Base-by-base conservation (phyloP, 108 stramenopile species). In the Bacterosira constricta region DNA sequence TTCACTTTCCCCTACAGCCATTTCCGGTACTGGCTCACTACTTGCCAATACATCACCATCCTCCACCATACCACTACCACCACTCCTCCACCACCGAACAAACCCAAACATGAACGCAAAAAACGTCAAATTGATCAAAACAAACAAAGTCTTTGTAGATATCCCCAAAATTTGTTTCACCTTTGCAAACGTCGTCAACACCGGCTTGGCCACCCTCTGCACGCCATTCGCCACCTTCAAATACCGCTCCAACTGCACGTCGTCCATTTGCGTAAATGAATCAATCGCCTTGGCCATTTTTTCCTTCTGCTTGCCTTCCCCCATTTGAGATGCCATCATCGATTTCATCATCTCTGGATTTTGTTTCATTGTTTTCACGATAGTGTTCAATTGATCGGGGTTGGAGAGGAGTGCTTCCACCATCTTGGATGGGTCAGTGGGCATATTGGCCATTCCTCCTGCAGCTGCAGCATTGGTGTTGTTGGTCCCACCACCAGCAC, bases 291-390 rank as follows among this genome's bases (percentile, higher is more conserved):
- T 66, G 10, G 69, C 63, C 55, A 94, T 47, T 55, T 90, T 80
- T 46, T 89, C 85, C 32, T 79, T 26, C 47, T 66, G 69, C 31
- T 66, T 71, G 26, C 42, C 7, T 30, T 56, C 61, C n/a, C 64
- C 64, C 37, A 39, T 20, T 60, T 70, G 77, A 46, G 55, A 50
- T 20, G 34, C 20, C 46, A 85, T 30, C 66, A 90, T 83, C 38
- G 73, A 62, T 54, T 90, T 87, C 31, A 91, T 30, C 82, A 88
- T 69, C 18, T 86, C 84, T 6, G 93, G 93, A 63, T 91, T 94
- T 60, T 85, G 75, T 63, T 88, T 90, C 77, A 94, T 51, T 25
- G 75, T 71, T 54, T 79, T 78, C 6, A 94, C 39, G 86, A 91
- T 84, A 4, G 50, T 35, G 29, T 83, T 86, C 15, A 94, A 36